Evolutionary conservation across 2,329 filamentous ascomycete genomes (phyloP).

Genomic region (Parastagonospora avenae): DNA sequence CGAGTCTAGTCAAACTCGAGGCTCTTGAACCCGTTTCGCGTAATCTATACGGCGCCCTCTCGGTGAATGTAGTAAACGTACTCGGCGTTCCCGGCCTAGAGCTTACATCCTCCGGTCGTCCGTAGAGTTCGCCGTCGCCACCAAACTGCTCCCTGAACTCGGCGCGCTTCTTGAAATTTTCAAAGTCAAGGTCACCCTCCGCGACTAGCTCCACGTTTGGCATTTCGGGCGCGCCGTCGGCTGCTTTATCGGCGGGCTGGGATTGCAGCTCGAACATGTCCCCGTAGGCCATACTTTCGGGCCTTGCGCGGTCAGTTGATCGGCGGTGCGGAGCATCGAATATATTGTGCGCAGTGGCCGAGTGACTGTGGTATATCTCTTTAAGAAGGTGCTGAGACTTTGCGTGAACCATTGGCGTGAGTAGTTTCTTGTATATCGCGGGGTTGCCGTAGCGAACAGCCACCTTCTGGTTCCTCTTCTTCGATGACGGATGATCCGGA

Average conservation of each 20-base stretch:
- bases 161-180: constrained; percentile 84
- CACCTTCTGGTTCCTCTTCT: constrained; percentile 63
- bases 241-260: constrained; percentile 58
- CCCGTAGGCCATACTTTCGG: constrained; percentile 69
- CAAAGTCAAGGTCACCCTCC: constrained; percentile 84
- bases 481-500: constrained; percentile 34
- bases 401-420: constrained; percentile 83
- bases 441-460: constrained; percentile 85
- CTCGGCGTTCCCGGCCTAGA: constrained; percentile 36
- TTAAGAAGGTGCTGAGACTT: constrained; percentile 85
- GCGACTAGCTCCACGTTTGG: constrained; percentile 84
- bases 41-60: constrained; percentile 20
- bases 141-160: constrained; percentile 88
- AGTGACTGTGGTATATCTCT: constrained; percentile 78
- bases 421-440: constrained; percentile 72
- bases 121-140: constrained; percentile 65
- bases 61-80: constrained; percentile 35
- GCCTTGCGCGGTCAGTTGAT: constrained; percentile 46
- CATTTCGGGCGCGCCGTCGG: constrained; percentile 5
- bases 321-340: constrained; percentile 31
- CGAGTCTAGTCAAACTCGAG: constrained; percentile 29
- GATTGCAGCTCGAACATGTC: constrained; percentile 75
- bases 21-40: constrained; percentile 15
- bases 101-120: constrained; percentile 63
- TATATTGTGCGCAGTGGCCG: constrained; percentile 59